Base-by-base conservation (phyloP, 768 basidiomycete species). In the Mycena epipterygia region DNA sequence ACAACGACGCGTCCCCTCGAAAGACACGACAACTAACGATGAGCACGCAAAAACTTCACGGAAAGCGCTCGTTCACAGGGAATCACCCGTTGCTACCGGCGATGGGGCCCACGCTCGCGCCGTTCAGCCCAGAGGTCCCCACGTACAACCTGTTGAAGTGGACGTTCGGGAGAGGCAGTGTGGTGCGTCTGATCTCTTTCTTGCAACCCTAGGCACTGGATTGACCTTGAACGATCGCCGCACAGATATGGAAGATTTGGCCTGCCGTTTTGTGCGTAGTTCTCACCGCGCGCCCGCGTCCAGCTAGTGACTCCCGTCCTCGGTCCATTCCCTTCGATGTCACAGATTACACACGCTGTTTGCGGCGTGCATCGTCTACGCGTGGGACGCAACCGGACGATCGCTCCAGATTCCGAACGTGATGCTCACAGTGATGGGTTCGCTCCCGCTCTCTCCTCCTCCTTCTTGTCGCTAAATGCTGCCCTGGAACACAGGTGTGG, bases 241-340 rank as follows among this genome's bases (percentile, higher is more conserved):
- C 23, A 3, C 71, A 86, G 85, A 84, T 91, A 23, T 90, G 88
- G 86, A 84, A 87, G 51, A 90, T 91, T 70, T 92, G 90, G 90
- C 90, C 90, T 1, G 89, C 90, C 0, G 89, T 91, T 1, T 69
- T 90, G 25, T 56, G 33, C 25, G 55, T 56, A 17, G 33, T 2
- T 52, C 17, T 12, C 25, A 14, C 21, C 13, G 19, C 21, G 42
- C 21, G 6, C 11, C n/a, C n/a, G n/a, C n/a, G n/a, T n/a, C n/a
- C n/a, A n/a, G n/a, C n/a, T n/a, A n/a, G n/a, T n/a, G n/a, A n/a
- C n/a, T n/a, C n/a, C n/a, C n/a, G n/a, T n/a, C n/a, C n/a, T n/a
- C n/a, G n/a, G n/a, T n/a, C n/a, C n/a, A n/a, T n/a, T n/a, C n/a
- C n/a, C n/a, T n/a, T n/a, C n/a, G n/a, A n/a, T n/a, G n/a, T n/a